Evolutionary conservation across 106 monocot species (phyloP).

Genomic region (Dendrobium huoshanense): DNA sequence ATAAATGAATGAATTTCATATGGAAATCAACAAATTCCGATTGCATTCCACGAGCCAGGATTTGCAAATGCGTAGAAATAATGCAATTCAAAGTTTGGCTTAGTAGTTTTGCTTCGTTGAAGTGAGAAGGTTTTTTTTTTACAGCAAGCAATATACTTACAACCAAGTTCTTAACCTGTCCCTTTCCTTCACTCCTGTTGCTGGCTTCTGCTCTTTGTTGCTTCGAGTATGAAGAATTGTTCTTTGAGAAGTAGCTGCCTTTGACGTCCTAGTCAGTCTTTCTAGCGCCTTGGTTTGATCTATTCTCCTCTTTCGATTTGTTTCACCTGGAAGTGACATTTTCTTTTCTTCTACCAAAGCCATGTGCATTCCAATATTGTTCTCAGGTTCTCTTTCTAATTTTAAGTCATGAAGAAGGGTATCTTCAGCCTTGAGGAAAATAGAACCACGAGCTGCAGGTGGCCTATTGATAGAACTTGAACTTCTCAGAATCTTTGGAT

Average conservation of each 20-base stretch:
- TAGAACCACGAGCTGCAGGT: slow-evolving; percentile 15
- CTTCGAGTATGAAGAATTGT: slow-evolving; percentile 15
- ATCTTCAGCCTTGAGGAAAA: slow-evolving; percentile 33
- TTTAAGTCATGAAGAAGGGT: slow-evolving; percentile 59
- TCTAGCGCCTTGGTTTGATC: slow-evolving; percentile 46
- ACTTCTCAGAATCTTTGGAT: slow-evolving; percentile 41
- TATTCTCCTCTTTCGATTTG: slow-evolving; percentile 27
- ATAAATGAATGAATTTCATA: no score
- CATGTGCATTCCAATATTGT: slow-evolving; percentile 8
- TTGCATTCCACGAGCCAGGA: not conserved
- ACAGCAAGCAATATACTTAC: not conserved
- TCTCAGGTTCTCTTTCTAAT: slow-evolving; percentile 49
- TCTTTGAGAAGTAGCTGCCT: slow-evolving; percentile 23
- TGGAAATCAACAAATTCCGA: not conserved
- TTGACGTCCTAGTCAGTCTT: slow-evolving; percentile 36
- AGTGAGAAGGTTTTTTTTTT: not conserved
- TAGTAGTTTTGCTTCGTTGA: no score
- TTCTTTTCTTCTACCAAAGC: slow-evolving; percentile 38
- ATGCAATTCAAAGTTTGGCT: not conserved
- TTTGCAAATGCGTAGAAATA: not conserved
- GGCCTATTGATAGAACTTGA: slow-evolving; percentile 41
- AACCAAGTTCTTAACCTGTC: slow-evolving; percentile 43
- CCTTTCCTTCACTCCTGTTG: slow-evolving; percentile 30
- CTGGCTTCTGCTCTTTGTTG: slow-evolving; percentile 27
- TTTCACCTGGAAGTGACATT: slow-evolving; percentile 13